These are phyloP conservation scores for Eimeria necatrix DNA, from an alignment of 169 alveolate genomes.

Conservation along the genomic window DNA sequence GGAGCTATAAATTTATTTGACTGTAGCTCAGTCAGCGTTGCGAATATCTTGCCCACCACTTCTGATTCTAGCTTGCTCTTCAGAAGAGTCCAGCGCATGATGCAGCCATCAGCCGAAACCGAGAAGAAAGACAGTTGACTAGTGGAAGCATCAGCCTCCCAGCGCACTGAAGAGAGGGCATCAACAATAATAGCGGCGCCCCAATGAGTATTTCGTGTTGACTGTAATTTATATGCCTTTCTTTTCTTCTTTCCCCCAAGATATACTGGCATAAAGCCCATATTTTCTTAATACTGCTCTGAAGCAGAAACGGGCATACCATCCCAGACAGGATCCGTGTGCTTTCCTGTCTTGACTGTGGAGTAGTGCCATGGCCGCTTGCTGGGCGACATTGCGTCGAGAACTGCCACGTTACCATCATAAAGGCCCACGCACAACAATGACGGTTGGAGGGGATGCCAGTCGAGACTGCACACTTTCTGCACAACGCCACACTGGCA, in stretches of 20 bases:
- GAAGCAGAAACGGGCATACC: constrained; percentile 34
- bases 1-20: neutral
- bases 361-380: constrained; percentile 92
- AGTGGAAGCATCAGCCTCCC: constrained; percentile 80
- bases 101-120: constrained; percentile 96
- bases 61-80: constrained; percentile 96
- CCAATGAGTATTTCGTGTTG: too few relatives aligned
- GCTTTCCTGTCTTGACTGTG: constrained; percentile 94
- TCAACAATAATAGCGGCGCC: neutral
- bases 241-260: too few relatives aligned
- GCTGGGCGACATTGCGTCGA: constrained; percentile 93
- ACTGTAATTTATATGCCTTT: too few relatives aligned
- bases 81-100: constrained; percentile 95
- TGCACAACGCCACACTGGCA: constrained; percentile 15
- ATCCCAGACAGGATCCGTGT: constrained; percentile 93
- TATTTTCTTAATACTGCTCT: too few relatives aligned
- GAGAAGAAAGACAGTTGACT: constrained; percentile 91
- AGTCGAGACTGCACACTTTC: constrained; percentile 96
- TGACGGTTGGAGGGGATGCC: constrained; percentile 95
- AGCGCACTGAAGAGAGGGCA: constrained; percentile 65
- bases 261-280: too few relatives aligned
- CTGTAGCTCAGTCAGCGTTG: neutral
- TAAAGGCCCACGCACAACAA: constrained; percentile 96
- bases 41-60: constrained; percentile 86
- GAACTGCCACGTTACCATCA: constrained; percentile 97